A percentile compares a stretch with the other conserved stretches of the same genome.
These are phyloP conservation scores for Mycena vulgaris DNA, from an alignment of 768 basidiomycete genomes.

Conservation along the genomic window DNA sequence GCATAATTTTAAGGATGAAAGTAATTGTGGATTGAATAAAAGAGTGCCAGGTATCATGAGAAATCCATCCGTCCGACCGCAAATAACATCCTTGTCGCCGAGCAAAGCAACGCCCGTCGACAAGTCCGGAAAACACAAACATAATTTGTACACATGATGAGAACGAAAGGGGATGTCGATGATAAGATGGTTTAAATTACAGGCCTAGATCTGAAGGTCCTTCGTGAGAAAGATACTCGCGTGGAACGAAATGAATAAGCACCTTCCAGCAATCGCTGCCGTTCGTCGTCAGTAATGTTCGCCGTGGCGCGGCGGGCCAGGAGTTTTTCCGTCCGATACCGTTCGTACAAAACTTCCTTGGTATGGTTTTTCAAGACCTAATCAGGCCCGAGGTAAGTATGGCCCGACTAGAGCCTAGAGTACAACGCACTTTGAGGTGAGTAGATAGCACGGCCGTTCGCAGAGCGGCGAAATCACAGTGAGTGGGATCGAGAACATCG, in stretches of 20 bases:
- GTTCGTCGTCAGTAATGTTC: slow-evolving; percentile 82
- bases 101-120: slow-evolving; percentile 9
- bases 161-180: slow-evolving; percentile 10
- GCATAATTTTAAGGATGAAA: slow-evolving; percentile 26
- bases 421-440: slow-evolving; percentile 80
- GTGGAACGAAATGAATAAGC: slow-evolving; percentile 32
- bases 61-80: slow-evolving; percentile 35
- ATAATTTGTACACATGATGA: slow-evolving; percentile 21
- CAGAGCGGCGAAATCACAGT: slow-evolving; percentile 91
- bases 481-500: slow-evolving; percentile 87
- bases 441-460: slow-evolving; percentile 88
- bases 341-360: slow-evolving; percentile 93
- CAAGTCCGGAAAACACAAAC: slow-evolving; percentile 11
- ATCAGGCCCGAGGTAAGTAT: neutral
- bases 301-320: slow-evolving; percentile 88
- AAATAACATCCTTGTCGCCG: slow-evolving; percentile 19
- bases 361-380: slow-evolving; percentile 88
- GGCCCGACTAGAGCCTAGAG: neutral
- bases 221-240: neutral
- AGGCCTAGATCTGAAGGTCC: slow-evolving; percentile 61
- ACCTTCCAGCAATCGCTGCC: slow-evolving; percentile 84
- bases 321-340: slow-evolving; percentile 92
- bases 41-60: slow-evolving; percentile 31
- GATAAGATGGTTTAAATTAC: slow-evolving; percentile 45
- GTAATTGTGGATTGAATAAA: slow-evolving; percentile 21